These are phyloP conservation scores for Microbotryum scabiosae DNA, from an alignment of 1,284 basidiomycete species.

Conservation along the genomic window DNA sequence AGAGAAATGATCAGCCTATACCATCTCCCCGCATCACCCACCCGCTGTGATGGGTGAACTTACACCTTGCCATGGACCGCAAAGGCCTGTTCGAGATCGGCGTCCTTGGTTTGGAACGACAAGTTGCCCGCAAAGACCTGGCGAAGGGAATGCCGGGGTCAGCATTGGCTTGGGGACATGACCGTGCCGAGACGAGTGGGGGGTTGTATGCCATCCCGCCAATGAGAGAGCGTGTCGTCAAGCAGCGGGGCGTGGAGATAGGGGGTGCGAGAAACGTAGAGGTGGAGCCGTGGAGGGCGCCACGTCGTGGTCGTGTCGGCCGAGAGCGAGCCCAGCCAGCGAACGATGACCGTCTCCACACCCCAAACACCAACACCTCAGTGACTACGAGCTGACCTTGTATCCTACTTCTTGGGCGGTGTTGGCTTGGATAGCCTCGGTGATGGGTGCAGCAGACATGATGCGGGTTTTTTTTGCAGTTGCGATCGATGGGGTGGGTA, in stretches of 20 bases:
- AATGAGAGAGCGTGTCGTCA: neutral
- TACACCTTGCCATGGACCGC: conserved; percentile 20
- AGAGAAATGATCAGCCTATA: too few relatives aligned
- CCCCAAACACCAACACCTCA: neutral
- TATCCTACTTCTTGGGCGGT: conserved; percentile 29
- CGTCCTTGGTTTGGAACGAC: conserved; percentile 24
- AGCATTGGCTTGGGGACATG: neutral
- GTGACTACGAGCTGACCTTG: conserved; percentile 25
- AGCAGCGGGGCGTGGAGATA: neutral
- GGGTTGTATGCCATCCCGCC: too few relatives aligned
- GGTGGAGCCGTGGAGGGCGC: neutral
- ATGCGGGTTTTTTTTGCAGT: neutral
- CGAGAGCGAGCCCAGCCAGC: neutral
- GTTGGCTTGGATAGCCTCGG: conserved; percentile 24
- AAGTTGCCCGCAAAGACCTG: conserved; percentile 32
- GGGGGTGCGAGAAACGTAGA: neutral
- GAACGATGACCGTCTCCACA: too few relatives aligned
- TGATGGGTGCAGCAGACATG: conserved; percentile 12
- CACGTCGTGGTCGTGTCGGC: neutral
- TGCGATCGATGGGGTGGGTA: too few relatives aligned
- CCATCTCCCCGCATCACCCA: too few relatives aligned
- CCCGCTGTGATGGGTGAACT: too few relatives aligned
- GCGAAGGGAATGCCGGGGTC: neutral
- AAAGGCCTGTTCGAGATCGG: conserved; percentile 26
- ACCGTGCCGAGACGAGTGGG: neutral